Base-by-base conservation (phyloP, 306 rosid genomes). In the Nissolia schottii region DNA sequence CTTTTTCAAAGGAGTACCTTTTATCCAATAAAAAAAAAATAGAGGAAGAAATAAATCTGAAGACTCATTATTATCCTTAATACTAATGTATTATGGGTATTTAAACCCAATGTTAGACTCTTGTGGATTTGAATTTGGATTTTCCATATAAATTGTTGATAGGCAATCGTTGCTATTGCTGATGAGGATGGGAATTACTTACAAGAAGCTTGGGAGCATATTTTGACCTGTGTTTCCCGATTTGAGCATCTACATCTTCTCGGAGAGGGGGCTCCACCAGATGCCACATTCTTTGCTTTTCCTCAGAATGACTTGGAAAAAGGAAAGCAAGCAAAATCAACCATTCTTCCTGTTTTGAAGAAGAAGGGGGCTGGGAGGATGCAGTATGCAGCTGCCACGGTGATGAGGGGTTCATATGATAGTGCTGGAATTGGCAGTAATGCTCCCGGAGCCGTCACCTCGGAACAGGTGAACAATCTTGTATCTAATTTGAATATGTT, bases 211-310 rank as follows among this genome's bases (percentile, higher is more conserved):
- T 95, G 99, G 99, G 99, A 95, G 82, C 99, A 95, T 81, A 90
- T 95, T 77, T 85, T 95, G 87, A 95, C 99, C 19, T 92, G 99
- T 78, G 97, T 95, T 85, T 95, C 99, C 74, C 90, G 99, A 73
- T 95, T 92, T 84, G 99, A 95, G 86, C 99, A 95, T 87, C 84
- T 95, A 29, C 99, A 95, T 88, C 97, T 95, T 71, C 82, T 95
- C 25, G 99, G 99, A 72, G 99, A 95, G 81, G 99, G 99, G 71
- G 96, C 99, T 85, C 99, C 99, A 62, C 99, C 99, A 18, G 99
- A 95, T 87, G 99, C 99, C 65, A 89, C 99, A 4, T 95, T 95
- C 83, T 95, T 95, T 71, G 93, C 96, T 75, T 89, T 90, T 82
- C 96, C 96, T 76, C 96, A 88, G 84, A 88, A 84, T 73, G 99